phyloP scores from a whole-genome alignment of 2,329 filamentous ascomycete genomes.

The Trichoderma endophyticum region DNA sequence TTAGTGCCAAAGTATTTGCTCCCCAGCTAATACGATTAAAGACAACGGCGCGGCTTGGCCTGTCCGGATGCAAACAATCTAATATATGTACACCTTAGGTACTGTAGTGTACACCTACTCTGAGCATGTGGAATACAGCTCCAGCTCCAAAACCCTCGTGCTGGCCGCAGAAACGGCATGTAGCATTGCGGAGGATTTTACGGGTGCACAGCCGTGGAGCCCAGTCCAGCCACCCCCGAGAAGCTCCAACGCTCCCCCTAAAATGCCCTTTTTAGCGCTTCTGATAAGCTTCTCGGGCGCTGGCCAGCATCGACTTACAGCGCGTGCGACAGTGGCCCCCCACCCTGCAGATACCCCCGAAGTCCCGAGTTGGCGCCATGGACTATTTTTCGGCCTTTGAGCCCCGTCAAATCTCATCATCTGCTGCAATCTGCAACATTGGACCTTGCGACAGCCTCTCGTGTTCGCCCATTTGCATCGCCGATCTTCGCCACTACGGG shows the following conservation, averaged over 20 bases:
- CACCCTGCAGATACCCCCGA: neutral
- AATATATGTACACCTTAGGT: neutral
- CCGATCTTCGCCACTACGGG: neutral
- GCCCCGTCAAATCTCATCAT: neutral
- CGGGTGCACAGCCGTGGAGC: neutral
- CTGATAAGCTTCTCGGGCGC: conserved; percentile 7
- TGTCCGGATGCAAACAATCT: neutral
- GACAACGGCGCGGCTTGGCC: neutral
- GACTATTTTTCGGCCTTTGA: conserved; percentile 17
- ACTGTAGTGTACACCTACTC: neutral
- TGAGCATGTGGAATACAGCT: neutral
- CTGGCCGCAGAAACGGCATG: neutral
- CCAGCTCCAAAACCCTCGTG: neutral
- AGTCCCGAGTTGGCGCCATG: conserved; percentile 16
- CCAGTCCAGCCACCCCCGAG: neutral
- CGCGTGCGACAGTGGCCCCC: neutral
- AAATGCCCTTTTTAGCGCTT: neutral
- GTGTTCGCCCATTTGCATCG: neutral
- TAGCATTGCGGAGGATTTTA: conserved; percentile 8
- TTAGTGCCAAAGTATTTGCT: neutral
- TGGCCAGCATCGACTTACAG: neutral
- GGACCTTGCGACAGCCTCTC: neutral
- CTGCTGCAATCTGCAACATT: neutral
- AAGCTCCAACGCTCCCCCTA: neutral
- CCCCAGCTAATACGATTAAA: neutral